Base-by-base conservation (phyloP, 805 yeast genomes). In the Metschnikowia amazonensis region DNA sequence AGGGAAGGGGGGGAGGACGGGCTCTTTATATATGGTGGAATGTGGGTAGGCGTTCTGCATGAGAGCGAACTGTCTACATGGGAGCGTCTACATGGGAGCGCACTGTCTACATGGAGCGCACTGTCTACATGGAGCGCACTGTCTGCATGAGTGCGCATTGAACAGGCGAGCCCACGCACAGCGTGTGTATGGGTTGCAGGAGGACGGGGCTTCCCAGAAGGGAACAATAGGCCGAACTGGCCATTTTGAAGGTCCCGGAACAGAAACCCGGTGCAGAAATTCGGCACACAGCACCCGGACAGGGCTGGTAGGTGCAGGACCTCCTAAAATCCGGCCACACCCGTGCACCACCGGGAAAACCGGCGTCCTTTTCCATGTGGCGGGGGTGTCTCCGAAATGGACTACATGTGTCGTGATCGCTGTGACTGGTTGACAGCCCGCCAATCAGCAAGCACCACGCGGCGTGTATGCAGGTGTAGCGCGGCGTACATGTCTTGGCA, bases 401-500 rank as follows among this genome's bases (percentile, higher is more conserved):
- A 17, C 8, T 5, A 16, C 7, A 17, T 17, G 18, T 10, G 34
- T 4, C 34, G 11, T 13, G 14, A 18, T 7, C 33, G 24, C 32
- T 28, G 32, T 36, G 41, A 36, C 31, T 37, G 33, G 33, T n/a
- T 37, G 18, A n/a, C 31, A n/a, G 10, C n/a, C 18, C n/a, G 14
- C 41, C 41, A 37, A 37, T 37, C 33, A 27, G 16, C 41, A 14
- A 3, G 31, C 33, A 4, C 13, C 9, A 5, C 14, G 17, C 16
- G 17, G 4, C 3, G 13, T 3, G 0, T 9, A 13, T 37, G 41
- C 41, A 37, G 20, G 10, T 5, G 2, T 4, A 6, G 32, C n/a
- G 25, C 31, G 31, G 31, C 16, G 23, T 18, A 33, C 41, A 37
- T 37, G 41, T 28, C 41, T 28, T 37, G 41, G 32, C 41, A 37